Evolutionary conservation across 2,329 filamentous ascomycete species (phyloP), one percentile per base, ranked within the genome.

Genomic region (Arachnomyces sp.): DNA sequence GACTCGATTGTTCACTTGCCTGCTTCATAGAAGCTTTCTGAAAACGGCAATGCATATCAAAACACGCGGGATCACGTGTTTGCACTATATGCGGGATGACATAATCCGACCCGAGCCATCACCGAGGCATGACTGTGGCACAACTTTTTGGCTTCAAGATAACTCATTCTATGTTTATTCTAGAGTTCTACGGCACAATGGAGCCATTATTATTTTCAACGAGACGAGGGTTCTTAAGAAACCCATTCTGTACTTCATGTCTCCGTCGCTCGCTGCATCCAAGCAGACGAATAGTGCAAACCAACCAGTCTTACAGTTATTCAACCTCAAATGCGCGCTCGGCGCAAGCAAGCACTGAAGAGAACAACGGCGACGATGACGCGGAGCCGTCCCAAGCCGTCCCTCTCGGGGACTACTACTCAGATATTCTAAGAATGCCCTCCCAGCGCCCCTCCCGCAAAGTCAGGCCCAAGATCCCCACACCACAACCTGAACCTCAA

Each of bases 371-470:
- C 14, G 17, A 31, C 4, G 14, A 20, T 28, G 29, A 34, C 14
- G n/a, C 13, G 2, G 29, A 32, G 4, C 4, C 13, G 5, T 38
- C 44, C n/a, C 65, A 67, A 43, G 59, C 61, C 13, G 51, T 66
- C 37, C 63, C 63, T 4, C 45, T 68, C 12, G 59, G 64, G 1
- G 65, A 66, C 7, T 70, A 68, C 42, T 70, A 70, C 46, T 57
- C 58, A 30, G 59, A 68, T 34, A 58, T 70, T 13, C 9, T 25
- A 25, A 5, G 55, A 7, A 52, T 54, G 7, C 52, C 47, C 54
- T 18, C 54, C 18, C 15, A 14, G 20, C 39, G 4, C 30, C 29
- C n/a, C 43, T 39, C 28, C 38, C 18, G 9, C 34, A 37, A 11
- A 33, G 29, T 18, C 14, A 7, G 28, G 30, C 32, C 20, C 18